phyloP scores from a whole-genome alignment of 768 basidiomycete species.

The Exidia glandulosa region DNA sequence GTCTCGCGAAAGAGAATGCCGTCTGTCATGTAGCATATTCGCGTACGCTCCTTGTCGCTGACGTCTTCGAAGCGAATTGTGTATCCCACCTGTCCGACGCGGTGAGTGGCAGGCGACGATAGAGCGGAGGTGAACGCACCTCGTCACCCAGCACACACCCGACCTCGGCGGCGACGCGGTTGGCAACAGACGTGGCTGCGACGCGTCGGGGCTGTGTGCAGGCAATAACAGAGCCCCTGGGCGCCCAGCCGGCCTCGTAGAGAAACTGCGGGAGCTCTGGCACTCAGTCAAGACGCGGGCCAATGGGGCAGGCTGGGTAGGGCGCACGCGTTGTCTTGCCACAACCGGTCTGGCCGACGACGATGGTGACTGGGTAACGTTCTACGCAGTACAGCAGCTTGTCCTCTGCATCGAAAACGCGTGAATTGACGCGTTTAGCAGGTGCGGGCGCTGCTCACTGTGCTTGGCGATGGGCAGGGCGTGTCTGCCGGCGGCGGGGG shows the following conservation, averaged over 20 bases:
- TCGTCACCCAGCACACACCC: slow-evolving; percentile 83
- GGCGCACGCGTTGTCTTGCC: slow-evolving; percentile 27
- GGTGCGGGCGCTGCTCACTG: neutral
- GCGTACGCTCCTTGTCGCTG: slow-evolving; percentile 69
- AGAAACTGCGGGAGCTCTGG: slow-evolving; percentile 93
- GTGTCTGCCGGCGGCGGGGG: neutral
- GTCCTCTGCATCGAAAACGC: slow-evolving; percentile 38
- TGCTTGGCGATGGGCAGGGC: neutral
- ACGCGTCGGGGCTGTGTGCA: slow-evolving; percentile 92
- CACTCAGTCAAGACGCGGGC: slow-evolving; percentile 4
- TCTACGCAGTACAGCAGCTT: slow-evolving; percentile 78
- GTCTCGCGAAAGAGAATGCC: slow-evolving; percentile 96
- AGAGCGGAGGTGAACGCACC: slow-evolving; percentile 28
- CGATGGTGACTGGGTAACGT: slow-evolving; percentile 69
- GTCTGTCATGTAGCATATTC: slow-evolving; percentile 94
- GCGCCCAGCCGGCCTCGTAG: slow-evolving; percentile 86
- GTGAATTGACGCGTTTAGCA: neutral
- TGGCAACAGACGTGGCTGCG: slow-evolving; percentile 89
- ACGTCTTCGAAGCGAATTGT: slow-evolving; percentile 95
- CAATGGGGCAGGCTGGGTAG: neutral
- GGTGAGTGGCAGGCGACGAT: neutral
- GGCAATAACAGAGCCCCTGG: slow-evolving; percentile 70
- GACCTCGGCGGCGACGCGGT: slow-evolving; percentile 85
- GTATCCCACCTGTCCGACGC: slow-evolving; percentile 71
- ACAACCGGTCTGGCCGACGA: slow-evolving; percentile 92